Percentiles rank a stretch among this genome's conserved stretches.
phyloP scores from a whole-genome alignment of 345 rosid genomes.

The Pistacia atlantica region DNA sequence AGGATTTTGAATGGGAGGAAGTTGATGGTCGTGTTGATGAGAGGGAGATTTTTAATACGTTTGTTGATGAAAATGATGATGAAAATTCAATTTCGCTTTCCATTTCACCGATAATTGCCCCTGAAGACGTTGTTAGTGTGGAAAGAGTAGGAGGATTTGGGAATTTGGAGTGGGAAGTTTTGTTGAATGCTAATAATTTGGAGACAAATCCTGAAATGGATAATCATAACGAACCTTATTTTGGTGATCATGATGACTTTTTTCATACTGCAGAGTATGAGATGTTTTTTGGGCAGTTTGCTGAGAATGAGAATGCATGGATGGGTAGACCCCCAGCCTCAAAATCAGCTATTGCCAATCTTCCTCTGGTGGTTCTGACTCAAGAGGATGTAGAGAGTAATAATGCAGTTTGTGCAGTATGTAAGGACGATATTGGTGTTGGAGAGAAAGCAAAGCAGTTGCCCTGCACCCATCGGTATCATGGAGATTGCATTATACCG shows the following conservation, averaged over 20 bases:
- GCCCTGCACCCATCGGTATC: constrained; percentile 83
- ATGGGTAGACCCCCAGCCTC: constrained; percentile 77
- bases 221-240: constrained; percentile 41
- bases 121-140: constrained; percentile 51
- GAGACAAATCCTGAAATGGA: constrained; percentile 50
- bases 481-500: constrained; percentile 79
- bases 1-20: constrained; percentile 95
- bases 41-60: constrained; percentile 59
- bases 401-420: constrained; percentile 68
- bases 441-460: constrained; percentile 70
- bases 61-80: constrained; percentile 63
- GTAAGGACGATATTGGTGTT: constrained; percentile 69
- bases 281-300: constrained; percentile 75
- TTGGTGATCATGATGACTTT: constrained; percentile 59
- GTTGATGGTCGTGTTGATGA: constrained; percentile 72
- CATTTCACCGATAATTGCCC: constrained; percentile 51
- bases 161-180: constrained; percentile 78
- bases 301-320: constrained; percentile 62
- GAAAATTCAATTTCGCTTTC: constrained; percentile 60
- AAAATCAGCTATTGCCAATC: constrained; percentile 55
- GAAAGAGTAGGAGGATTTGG: constrained; percentile 55
- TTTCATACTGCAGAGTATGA: constrained; percentile 68
- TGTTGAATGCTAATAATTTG: constrained; percentile 68
- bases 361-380: constrained; percentile 52
- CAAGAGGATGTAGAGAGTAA: constrained; percentile 49